Conservation (phyloP, 768 basidiomycete species). For the Serendipita indica region DNA sequence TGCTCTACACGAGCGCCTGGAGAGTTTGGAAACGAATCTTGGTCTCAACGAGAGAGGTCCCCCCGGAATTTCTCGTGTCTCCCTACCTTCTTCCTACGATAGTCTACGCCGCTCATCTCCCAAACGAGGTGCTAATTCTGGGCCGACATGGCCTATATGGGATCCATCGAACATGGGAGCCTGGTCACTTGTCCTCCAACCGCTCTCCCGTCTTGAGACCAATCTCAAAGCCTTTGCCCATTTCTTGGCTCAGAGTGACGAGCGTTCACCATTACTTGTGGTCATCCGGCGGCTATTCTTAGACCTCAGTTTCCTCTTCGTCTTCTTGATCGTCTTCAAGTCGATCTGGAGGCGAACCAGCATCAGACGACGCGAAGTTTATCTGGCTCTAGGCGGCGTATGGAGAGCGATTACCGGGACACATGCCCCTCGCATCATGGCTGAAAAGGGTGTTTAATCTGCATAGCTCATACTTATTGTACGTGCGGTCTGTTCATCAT, state of each 20-base stretch:
- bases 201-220: constrained; percentile 33
- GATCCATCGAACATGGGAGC: constrained; percentile 71
- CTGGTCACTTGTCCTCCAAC: constrained; percentile 62
- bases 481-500: background rate
- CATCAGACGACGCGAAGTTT: constrained; percentile 52
- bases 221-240: constrained; percentile 8
- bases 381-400: constrained; percentile 44
- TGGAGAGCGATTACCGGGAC: constrained; percentile 59
- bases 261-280: constrained; percentile 48
- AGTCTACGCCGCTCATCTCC: background rate
- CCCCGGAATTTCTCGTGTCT: background rate
- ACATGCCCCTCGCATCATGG: constrained; percentile 30
- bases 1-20: constrained; percentile 58
- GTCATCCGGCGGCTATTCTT: constrained; percentile 61
- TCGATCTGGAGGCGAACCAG: constrained; percentile 54
- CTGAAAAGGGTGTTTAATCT: constrained; percentile 33
- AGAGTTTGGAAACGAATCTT: constrained; percentile 34
- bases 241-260: constrained; percentile 25
- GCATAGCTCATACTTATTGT: background rate
- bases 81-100: background rate
- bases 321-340: constrained; percentile 42
- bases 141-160: constrained; percentile 26
- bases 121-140: background rate
- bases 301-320: constrained; percentile 61
- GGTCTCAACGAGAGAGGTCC: constrained; percentile 11